Evolutionary conservation across 2,329 filamentous ascomycete genomes (phyloP).

Genomic region (Periconia sp.): DNA sequence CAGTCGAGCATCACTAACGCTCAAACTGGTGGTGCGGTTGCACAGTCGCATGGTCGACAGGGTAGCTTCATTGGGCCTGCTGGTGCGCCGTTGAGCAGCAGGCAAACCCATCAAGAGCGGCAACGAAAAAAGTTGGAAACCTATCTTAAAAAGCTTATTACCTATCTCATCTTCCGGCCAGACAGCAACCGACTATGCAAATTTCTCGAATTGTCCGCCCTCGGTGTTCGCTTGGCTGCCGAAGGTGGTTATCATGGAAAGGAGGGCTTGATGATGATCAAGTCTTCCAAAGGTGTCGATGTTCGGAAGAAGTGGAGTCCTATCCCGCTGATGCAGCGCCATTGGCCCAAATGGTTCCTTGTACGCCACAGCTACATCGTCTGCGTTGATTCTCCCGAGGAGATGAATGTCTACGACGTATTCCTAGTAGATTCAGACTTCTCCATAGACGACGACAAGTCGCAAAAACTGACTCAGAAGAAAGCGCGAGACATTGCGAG

Average conservation of each 20-base stretch:
- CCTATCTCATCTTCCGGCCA: constrained; percentile 93
- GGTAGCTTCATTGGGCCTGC: constrained; percentile 46
- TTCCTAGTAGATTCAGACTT: constrained; percentile 95
- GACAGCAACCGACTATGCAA: constrained; percentile 96
- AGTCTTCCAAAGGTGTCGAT: constrained; percentile 85
- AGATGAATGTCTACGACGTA: constrained; percentile 98
- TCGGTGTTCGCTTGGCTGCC: constrained; percentile 89
- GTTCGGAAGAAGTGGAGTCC: constrained; percentile 80
- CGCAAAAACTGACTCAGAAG: constrained; percentile 50
- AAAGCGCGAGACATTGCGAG: constrained; percentile 65
- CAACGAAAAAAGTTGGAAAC: constrained; percentile 84
- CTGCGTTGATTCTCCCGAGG: constrained; percentile 96
- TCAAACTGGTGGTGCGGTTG: constrained; percentile 23
- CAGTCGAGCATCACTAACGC: constrained; percentile 56
- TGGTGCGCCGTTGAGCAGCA: constrained; percentile 42
- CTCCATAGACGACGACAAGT: constrained; percentile 74
- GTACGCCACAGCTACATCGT: constrained; percentile 98
- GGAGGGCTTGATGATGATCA: constrained; percentile 90
- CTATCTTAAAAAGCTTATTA: constrained; percentile 91
- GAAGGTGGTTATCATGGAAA: constrained; percentile 98
- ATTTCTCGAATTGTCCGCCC: constrained; percentile 90
- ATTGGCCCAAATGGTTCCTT: constrained; percentile 94
- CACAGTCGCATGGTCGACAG: constrained; percentile 28
- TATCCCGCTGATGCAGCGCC: constrained; percentile 74
- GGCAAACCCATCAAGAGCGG: constrained; percentile 69